These are phyloP conservation scores for Aspergillaceae sp. DNA, from an alignment of 2,329 filamentous ascomycete genomes.

Conservation along the genomic window DNA sequence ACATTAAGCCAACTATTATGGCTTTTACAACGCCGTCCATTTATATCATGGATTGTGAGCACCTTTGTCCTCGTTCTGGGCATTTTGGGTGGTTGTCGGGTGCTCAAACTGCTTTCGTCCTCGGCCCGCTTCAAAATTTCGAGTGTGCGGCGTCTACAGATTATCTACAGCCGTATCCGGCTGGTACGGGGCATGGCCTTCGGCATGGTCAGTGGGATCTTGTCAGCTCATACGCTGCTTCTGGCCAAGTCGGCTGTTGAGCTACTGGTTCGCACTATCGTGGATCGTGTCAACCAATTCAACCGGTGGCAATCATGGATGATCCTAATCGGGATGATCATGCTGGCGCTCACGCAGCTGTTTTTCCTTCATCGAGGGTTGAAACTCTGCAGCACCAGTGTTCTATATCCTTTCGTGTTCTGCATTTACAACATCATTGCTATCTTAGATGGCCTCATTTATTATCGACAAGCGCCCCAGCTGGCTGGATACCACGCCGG, in stretches of 20 bases:
- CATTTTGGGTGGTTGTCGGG: slow-evolving; percentile 53
- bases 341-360: slow-evolving; percentile 76
- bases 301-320: slow-evolving; percentile 91
- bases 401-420: slow-evolving; percentile 94
- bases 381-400: slow-evolving; percentile 88
- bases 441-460: slow-evolving; percentile 93
- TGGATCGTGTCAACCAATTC: slow-evolving; percentile 86
- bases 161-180: slow-evolving; percentile 55
- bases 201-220: slow-evolving; percentile 79
- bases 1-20: slow-evolving; percentile 70
- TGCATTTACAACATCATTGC: slow-evolving; percentile 99
- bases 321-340: slow-evolving; percentile 72
- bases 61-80: slow-evolving; percentile 64
- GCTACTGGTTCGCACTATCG: slow-evolving; percentile 74
- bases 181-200: slow-evolving; percentile 77
- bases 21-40: slow-evolving; percentile 64
- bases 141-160: slow-evolving; percentile 29
- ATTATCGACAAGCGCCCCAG: slow-evolving; percentile 80
- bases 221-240: slow-evolving; percentile 87
- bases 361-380: slow-evolving; percentile 93
- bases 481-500: slow-evolving; percentile 64
- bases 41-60: slow-evolving; percentile 80
- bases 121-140: slow-evolving; percentile 25
- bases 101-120: slow-evolving; percentile 31
- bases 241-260: slow-evolving; percentile 96